Evolutionary conservation across 805 yeast species (phyloP).

Genomic region (Candida yuanshanica): DNA sequence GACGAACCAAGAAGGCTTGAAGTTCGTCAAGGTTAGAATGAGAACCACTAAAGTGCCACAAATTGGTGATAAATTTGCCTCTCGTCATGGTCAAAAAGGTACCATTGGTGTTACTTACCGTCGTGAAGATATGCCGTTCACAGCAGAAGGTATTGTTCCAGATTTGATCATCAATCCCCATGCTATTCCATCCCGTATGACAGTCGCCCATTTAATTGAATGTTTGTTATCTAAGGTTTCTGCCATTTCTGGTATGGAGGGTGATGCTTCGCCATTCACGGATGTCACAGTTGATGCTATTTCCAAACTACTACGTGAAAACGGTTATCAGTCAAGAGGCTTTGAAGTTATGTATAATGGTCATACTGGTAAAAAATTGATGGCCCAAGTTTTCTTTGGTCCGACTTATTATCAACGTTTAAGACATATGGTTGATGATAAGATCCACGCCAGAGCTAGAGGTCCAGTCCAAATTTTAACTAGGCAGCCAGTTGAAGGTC

Average conservation of each 20-base stretch:
- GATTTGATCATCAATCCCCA: conserved; percentile 97
- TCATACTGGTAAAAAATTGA: conserved; percentile 94
- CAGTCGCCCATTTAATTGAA: conserved; percentile 98
- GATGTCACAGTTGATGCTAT: conserved; percentile 98
- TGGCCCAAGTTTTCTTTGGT: conserved; percentile 99
- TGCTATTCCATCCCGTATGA: conserved; percentile 99
- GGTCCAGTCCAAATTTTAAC: conserved; percentile 98
- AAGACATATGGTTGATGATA: conserved; percentile 99
- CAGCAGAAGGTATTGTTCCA: conserved; percentile 93
- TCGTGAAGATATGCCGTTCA: conserved; percentile 98
- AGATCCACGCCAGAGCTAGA: conserved; percentile 98
- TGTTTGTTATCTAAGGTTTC: conserved; percentile 95
- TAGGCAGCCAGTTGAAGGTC: conserved; percentile 98
- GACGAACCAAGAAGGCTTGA: conserved; percentile 96
- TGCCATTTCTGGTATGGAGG: conserved; percentile 91
- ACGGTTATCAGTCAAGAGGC: conserved; percentile 97
- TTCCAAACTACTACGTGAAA: conserved; percentile 85
- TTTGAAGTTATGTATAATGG: conserved; percentile 99
- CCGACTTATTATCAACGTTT: conserved; percentile 98
- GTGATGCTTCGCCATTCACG: conserved; percentile 99
- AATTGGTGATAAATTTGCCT: conserved; percentile 98
- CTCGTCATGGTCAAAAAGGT: conserved; percentile 99
- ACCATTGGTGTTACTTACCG: conserved; percentile 98
- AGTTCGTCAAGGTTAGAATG: conserved; percentile 96
- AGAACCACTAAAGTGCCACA: conserved; percentile 98